Evolutionary conservation across 2,329 filamentous ascomycete species (phyloP), one percentile per base, ranked within the genome.

Genomic region (Trichoderma afroharzianum): DNA sequence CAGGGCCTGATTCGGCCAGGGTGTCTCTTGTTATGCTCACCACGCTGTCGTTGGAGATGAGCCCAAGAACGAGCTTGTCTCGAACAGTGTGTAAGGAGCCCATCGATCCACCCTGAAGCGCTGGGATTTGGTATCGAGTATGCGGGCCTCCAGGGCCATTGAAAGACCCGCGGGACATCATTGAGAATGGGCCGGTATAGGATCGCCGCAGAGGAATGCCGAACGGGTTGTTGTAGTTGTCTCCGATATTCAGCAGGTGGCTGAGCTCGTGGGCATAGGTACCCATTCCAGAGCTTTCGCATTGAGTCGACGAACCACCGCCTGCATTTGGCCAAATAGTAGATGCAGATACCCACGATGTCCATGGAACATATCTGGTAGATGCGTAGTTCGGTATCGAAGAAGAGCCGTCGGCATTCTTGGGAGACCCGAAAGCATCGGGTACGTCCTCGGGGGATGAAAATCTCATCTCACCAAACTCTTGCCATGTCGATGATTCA

Each of bases 211-310:
- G 76, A 1, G 85, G 85, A 1, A 78, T 74, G 3, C 82, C 79
- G 73, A 84, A 87, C 0, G 86, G 86, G 68, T 88, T 88, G 74
- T 87, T 87, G 75, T 88, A 87, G 75, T 88, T 88, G 74, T 88
- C 86, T 9, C 84, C 83, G 26, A 87, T 87, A 15, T 82, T 81
- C 1, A 88, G 80, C 47, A 88, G 76, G 75, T 88, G 86, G 28
- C 81, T 84, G 4, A 88, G 78, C 73, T 88, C 86, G 75, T 88
- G 86, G 1, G 86, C 86, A 73, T 85, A 88, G 0, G 84, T 86
- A 0, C 81, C 82, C 84, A 86, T 85, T 7, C 86, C 86, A 1
- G 83, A 86, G 74, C 83, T 86, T 74, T 88, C 86, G 3, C 81
- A 85, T 76, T 88, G 86, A 0, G 85, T 87, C 0, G 84, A 86